Conservation (phyloP, 176 grass and related monocot species). For the Musa acuminata region DNA sequence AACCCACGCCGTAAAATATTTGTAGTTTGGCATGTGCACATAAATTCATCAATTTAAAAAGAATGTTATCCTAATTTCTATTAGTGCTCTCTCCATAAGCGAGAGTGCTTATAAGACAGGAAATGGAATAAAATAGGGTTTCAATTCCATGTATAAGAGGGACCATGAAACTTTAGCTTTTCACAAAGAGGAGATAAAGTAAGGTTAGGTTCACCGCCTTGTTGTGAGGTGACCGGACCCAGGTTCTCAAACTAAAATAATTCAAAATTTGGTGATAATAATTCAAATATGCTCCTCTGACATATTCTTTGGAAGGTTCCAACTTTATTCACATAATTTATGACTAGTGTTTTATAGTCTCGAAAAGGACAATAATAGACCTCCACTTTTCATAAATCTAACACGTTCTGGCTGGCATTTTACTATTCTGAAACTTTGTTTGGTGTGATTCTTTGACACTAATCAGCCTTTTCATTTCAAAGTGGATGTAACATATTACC, state of each 20-base stretch:
- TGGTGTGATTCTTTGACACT: not conserved
- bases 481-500: not conserved
- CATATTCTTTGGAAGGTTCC: not conserved
- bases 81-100: too few species aligned
- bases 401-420: not conserved
- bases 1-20: not conserved
- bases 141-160: too few species aligned
- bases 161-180: not conserved
- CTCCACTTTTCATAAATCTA: not conserved
- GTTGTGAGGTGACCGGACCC: not conserved
- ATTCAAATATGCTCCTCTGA: not conserved
- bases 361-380: not conserved
- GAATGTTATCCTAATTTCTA: not conserved
- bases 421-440: not conserved
- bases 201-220: not conserved
- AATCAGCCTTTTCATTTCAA: not conserved
- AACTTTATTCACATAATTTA: not conserved
- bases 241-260: not conserved
- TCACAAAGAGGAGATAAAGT: not conserved
- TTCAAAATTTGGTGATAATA: not conserved
- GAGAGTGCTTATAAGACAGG: too few species aligned
- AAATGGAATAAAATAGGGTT: too few species aligned
- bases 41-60: not conserved
- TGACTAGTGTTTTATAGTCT: not conserved
- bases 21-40: not conserved